A percentile compares a stretch with the other conserved stretches of the same genome.
Conservation (phyloP, 805 yeast genomes). For the Jamesozyma jinghongensis region DNA sequence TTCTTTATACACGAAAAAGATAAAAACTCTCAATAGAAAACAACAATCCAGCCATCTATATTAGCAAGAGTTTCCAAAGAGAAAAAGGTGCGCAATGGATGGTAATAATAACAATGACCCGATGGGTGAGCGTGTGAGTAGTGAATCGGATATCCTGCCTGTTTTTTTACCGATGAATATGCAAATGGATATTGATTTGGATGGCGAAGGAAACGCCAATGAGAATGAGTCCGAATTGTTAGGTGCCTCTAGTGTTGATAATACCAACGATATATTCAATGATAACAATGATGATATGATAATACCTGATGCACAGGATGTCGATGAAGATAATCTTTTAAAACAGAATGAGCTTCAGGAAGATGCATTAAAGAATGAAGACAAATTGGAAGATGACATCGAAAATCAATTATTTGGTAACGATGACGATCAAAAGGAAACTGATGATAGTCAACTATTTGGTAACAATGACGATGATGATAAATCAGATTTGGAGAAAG, state of each 20-base stretch:
- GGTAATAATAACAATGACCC: background rate
- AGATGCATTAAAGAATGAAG: background rate
- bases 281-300: background rate
- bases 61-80: no score
- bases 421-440: background rate
- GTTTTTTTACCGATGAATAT: background rate
- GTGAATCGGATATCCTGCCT: background rate
- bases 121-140: no score
- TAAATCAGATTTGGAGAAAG: background rate
- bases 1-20: no score
- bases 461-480: background rate
- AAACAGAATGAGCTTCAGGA: no score
- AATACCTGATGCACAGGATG: no score
- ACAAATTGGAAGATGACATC: background rate
- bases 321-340: no score
- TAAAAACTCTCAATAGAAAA: no score
- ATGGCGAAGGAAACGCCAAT: background rate
- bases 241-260: background rate
- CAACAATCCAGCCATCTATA: no score
- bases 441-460: background rate
- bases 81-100: no score
- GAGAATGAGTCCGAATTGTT: background rate
- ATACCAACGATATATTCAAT: background rate
- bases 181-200: constrained; percentile 1
- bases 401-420: background rate